Percentiles rank a stretch among this genome's conserved stretches.
Evolutionary conservation across 257 asterid species (phyloP).

Genomic region (Penstemon newberryi): DNA sequence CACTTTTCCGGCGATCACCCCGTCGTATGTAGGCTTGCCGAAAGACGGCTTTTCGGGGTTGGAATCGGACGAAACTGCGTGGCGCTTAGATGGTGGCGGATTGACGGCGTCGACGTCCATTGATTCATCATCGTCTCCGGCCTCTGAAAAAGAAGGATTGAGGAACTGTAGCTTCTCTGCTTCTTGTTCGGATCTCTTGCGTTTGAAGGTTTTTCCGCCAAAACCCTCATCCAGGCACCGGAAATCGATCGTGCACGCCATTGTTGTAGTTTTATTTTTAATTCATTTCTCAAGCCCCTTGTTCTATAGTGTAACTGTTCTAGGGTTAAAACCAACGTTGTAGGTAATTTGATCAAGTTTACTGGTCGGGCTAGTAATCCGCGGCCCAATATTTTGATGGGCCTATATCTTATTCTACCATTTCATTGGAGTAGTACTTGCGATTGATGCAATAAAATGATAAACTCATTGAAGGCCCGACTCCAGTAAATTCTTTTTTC

Average conservation of each 20-base stretch:
- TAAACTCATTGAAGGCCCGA: too few relatives aligned
- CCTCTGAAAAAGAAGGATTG: background rate
- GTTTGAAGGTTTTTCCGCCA: constrained; percentile 92
- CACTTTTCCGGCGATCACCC: constrained; percentile 80
- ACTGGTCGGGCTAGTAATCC: too few relatives aligned
- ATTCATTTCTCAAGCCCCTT: too few relatives aligned
- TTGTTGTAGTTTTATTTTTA: constrained; percentile 13
- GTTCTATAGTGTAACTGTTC: too few relatives aligned
- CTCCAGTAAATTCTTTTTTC: too few relatives aligned
- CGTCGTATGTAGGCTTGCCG: constrained; percentile 76
- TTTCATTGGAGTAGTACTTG: too few relatives aligned
- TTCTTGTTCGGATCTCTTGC: constrained; percentile 70
- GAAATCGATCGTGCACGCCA: constrained; percentile 94
- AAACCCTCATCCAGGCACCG: constrained; percentile 83
- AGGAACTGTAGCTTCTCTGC: constrained; percentile 33
- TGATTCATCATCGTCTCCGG: constrained; percentile 18
- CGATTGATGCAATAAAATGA: too few relatives aligned
- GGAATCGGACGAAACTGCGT: constrained; percentile 52
- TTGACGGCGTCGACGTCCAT: constrained; percentile 40
- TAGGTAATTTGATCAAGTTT: too few relatives aligned
- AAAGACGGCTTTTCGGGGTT: constrained; percentile 61
- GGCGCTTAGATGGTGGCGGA: constrained; percentile 57
- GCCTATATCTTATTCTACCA: too few relatives aligned
- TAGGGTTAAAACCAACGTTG: too few relatives aligned
- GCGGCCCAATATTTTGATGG: too few relatives aligned